Base-by-base conservation (phyloP, 2,329 filamentous ascomycete species). In the Triangularia setosa region DNA sequence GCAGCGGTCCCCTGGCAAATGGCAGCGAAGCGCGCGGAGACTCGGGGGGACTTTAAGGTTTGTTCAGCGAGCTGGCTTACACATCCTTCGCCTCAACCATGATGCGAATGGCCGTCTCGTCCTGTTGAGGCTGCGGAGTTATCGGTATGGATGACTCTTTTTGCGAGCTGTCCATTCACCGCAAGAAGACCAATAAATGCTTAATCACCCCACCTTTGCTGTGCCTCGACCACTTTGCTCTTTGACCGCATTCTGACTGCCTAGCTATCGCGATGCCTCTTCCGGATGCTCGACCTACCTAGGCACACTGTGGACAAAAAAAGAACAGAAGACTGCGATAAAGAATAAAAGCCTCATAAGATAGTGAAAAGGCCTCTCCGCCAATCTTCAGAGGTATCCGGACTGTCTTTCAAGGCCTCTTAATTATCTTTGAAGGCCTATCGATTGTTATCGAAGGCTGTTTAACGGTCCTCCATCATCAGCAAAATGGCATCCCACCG, bases 401-500 rank as follows among this genome's bases (percentile, higher is more conserved):
- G n/a, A n/a, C n/a, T n/a, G n/a, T n/a, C n/a, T n/a, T n/a, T n/a
- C n/a, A n/a, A n/a, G n/a, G n/a, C n/a, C n/a, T n/a, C n/a, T n/a
- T 3, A 3, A 33, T 16, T 9, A 12, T 12, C 30, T 33, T 33
- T 11, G 30, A 12, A 3, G 11, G 30, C 11, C 30, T 33, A 2
- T 33, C n/a, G n/a, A n/a, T n/a, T n/a, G n/a, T n/a, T n/a, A n/a
- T n/a, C n/a, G n/a, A n/a, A n/a, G n/a, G n/a, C n/a, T n/a, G n/a
- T n/a, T n/a, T n/a, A n/a, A n/a, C n/a, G n/a, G 27, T 28, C 27
- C 27, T 28, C 11, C n/a, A 58, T 58, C 27, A 58, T 44, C 40
- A 24, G 40, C 64, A 69, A 27, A 52, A 74, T 73, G 72, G 58
- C 68, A 5, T 74, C 74, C 69, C 74, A 72, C 62, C 66, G 58